Conservation (phyloP, 768 basidiomycete species). For the Kwoniella heveanensis region DNA sequence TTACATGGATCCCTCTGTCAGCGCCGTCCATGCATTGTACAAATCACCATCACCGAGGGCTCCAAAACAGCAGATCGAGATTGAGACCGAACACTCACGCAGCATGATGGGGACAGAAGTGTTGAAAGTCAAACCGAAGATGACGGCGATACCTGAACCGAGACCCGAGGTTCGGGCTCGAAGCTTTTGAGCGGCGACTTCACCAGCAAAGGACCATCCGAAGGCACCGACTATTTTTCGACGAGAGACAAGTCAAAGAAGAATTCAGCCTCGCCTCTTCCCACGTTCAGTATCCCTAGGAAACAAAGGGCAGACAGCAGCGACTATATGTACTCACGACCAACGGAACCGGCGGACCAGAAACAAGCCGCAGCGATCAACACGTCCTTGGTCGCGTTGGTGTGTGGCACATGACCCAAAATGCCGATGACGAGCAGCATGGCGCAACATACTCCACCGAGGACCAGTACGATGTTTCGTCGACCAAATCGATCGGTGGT, state of each 20-base stretch:
- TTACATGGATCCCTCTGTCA: too few species aligned
- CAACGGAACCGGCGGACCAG: conserved; percentile 24
- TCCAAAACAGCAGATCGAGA: background rate
- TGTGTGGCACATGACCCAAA: conserved; percentile 23
- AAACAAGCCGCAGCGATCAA: conserved; percentile 21
- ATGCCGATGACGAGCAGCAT: conserved; percentile 31
- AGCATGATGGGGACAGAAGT: conserved; percentile 31
- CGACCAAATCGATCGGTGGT: conserved; percentile 30
- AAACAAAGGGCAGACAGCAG: too few species aligned
- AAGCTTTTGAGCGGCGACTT: conserved; percentile 22
- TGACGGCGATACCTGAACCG: conserved; percentile 24
- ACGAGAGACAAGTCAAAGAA: background rate
- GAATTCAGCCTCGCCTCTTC: background rate
- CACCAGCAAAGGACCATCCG: conserved; percentile 30
- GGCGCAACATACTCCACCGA: conserved; percentile 10
- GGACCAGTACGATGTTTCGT: conserved; percentile 23
- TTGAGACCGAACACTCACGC: conserved; percentile 7
- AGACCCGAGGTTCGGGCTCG: conserved; percentile 33
- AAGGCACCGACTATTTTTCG: conserved; percentile 20
- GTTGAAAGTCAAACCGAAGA: conserved; percentile 32
- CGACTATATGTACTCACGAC: conserved; percentile 22
- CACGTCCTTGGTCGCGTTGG: conserved; percentile 7
- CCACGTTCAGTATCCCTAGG: too few species aligned
- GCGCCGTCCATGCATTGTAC: too few species aligned
- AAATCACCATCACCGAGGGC: too few species aligned